Base-by-base conservation (phyloP, 495 filamentous ascomycete genomes). In the Daldinia loculata region DNA sequence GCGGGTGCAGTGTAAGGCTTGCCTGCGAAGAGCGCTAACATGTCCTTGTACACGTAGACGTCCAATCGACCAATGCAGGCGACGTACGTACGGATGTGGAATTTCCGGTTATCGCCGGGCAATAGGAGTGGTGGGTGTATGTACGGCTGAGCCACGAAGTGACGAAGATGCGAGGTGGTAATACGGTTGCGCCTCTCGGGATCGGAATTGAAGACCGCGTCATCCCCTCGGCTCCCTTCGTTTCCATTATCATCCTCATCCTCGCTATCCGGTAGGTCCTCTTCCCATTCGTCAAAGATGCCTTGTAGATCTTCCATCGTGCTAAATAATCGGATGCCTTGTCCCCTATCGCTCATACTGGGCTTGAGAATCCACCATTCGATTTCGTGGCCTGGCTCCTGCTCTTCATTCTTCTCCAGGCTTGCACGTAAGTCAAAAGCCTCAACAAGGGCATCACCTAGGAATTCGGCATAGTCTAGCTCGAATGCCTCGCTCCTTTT, bases 331-430 rank as follows among this genome's bases (percentile, higher is more conserved):
- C 93, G 81, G 45, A 99, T 95, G 2, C 95, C 95, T 75, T 97
- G 93, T 2, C 95, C 95, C 4, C 94, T 87, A 75, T 98, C 95
- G 79, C 93, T 97, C 95, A 99, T 98, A 1, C 94, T 88, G 0
- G 95, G 95, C 76, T 99, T 99, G 43, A 98, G 80, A 67, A 98
- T 97, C 95, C 95, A 99, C 95, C 95, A 99, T 80, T 96, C 92
- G 56, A 84, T 85, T 72, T 92, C 86, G 0, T 80, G 74, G 2
- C 79, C 75, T 4, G 76, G 67, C 17, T 75, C 69, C 1, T 43
- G 45, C 14, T 11, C 69, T 29, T 79, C 83, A 73, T 97, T 97
- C 51, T 80, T 85, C 39, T 85, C 85, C 63, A 96, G 82, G 53
- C 90, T 92, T 15, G 91, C 94, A 19, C 88, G 84, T 24, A 99